These are phyloP conservation scores for Podospora sp. DNA, from an alignment of 495 filamentous ascomycete genomes.

Conservation along the genomic window DNA sequence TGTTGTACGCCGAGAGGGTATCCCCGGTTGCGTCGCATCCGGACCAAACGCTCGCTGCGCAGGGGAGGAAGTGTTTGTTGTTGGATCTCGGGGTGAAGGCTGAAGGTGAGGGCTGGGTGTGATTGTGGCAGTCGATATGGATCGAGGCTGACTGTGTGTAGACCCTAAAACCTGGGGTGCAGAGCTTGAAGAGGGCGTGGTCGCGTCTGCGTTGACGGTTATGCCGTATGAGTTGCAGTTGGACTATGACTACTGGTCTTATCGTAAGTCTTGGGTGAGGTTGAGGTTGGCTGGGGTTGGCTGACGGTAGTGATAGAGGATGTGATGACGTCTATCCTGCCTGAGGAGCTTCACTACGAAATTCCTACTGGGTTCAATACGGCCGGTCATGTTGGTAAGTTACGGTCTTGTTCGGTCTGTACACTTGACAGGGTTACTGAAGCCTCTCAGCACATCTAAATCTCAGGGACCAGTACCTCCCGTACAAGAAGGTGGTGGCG, in stretches of 20 bases:
- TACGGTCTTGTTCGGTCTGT: neutral
- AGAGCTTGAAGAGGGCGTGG: conserved; percentile 66
- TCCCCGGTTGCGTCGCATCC: conserved; percentile 59
- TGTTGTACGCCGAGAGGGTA: conserved; percentile 56
- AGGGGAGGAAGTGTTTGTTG: conserved; percentile 71
- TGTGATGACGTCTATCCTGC: conserved; percentile 77
- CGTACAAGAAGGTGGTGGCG: conserved; percentile 83
- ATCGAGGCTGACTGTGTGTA: conserved; percentile 40
- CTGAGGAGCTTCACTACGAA: conserved; percentile 63
- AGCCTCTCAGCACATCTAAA: conserved; percentile 74
- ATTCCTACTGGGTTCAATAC: conserved; percentile 84
- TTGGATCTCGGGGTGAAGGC: conserved; percentile 68
- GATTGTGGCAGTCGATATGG: neutral
- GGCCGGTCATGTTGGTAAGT: conserved; percentile 82
- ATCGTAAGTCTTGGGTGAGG: conserved; percentile 54
- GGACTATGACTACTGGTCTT: conserved; percentile 84
- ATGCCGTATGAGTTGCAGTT: conserved; percentile 74
- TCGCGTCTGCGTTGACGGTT: conserved; percentile 65
- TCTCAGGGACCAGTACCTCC: conserved; percentile 75
- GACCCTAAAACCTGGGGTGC: conserved; percentile 75
- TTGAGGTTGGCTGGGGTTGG: neutral
- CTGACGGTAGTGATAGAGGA: conserved; percentile 59
- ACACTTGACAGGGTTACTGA: conserved; percentile 9
- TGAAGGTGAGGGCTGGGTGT: conserved; percentile 56
- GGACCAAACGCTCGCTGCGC: conserved; percentile 53